These are phyloP conservation scores for Sarocladium strictum DNA, from an alignment of 2,329 filamentous ascomycete species.

Conservation along the genomic window DNA sequence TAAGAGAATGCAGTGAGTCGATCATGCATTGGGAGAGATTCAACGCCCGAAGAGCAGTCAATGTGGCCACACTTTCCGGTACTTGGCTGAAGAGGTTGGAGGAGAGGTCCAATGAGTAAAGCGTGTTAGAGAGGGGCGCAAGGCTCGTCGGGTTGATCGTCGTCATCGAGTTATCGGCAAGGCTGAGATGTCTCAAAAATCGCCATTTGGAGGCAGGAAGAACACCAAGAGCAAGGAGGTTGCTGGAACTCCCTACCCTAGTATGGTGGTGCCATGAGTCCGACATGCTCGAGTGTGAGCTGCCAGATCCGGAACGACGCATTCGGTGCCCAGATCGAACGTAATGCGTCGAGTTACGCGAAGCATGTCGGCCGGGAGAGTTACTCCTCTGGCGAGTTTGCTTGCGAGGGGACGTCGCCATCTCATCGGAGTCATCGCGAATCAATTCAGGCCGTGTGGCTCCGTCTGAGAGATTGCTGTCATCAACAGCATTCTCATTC, in stretches of 20 bases:
- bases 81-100: conserved; percentile 91
- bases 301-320: conserved; percentile 82
- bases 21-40: conserved; percentile 99
- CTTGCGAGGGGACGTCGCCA: conserved; percentile 35
- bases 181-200: conserved; percentile 83
- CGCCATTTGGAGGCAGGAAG: conserved; percentile 89
- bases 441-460: conserved; percentile 25
- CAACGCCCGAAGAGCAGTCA: conserved; percentile 83
- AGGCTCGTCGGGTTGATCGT: conserved; percentile 71
- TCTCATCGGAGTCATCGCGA: conserved; percentile 37
- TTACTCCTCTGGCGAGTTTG: conserved; percentile 61
- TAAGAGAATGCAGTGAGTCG: conserved; percentile 81
- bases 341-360: conserved; percentile 65
- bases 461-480: conserved; percentile 25
- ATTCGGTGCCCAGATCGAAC: conserved; percentile 67
- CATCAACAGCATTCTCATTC: conserved; percentile 43
- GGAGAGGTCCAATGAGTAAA: conserved; percentile 89
- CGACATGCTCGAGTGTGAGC: conserved; percentile 76
- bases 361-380: conserved; percentile 71
- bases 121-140: conserved; percentile 74
- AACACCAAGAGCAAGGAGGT: conserved; percentile 64
- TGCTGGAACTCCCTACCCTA: conserved; percentile 69
- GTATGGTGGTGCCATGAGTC: conserved; percentile 53
- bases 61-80: conserved; percentile 78
- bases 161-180: conserved; percentile 87